Base-by-base conservation (phyloP, 2,329 filamentous ascomycete genomes). In the Beauveria rudraprayagi region DNA sequence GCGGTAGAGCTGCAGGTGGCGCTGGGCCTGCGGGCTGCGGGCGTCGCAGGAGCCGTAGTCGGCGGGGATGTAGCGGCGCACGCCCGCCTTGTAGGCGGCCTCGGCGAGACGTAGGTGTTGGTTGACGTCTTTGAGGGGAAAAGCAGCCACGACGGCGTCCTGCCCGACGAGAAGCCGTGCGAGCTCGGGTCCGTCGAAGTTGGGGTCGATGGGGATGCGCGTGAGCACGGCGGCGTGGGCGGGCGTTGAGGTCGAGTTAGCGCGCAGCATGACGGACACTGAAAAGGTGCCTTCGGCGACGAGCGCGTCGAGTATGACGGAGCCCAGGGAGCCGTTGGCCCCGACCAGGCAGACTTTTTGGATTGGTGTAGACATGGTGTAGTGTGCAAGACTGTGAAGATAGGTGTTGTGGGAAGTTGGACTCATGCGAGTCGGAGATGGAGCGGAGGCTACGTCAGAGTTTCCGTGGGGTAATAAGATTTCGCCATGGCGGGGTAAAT, bases 21-120 rank as follows among this genome's bases (percentile, higher is more conserved):
- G 66, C 62, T 70, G 70, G 0, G 71, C 67, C 65, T 77, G 71
- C 28, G 71, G 71, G n/a, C 66, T 69, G 48, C 68, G 66, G 1
- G 73, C 71, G 62, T 75, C 73, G 56, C 72, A 74, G 64, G 70
- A 68, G 40, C 76, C 76, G 62, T 80, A 88, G 65, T 88, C 85
- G 16, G 81, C 81, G 2, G 85, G 84, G 46, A 88, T 76, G 72
- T 85, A 86, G 28, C 83, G 78, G 65, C 82, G 78, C 2, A 88
- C 83, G 24, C 84, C 83, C 5, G 83, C 84, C 6, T 76, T 76
- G 46, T 82, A 77, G 26, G 84, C 80, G 0, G 84, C 85, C 56
- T 87, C 80, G 50, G 84, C 79, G 60, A 87, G 75, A 8, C 81
- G 71, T 6, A 75, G 63, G 56, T 75, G 73, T 60, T 71, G 68